Evolutionary conservation across 1,284 basidiomycete genomes (phyloP).

Genomic region (Binderoboletus segoi): DNA sequence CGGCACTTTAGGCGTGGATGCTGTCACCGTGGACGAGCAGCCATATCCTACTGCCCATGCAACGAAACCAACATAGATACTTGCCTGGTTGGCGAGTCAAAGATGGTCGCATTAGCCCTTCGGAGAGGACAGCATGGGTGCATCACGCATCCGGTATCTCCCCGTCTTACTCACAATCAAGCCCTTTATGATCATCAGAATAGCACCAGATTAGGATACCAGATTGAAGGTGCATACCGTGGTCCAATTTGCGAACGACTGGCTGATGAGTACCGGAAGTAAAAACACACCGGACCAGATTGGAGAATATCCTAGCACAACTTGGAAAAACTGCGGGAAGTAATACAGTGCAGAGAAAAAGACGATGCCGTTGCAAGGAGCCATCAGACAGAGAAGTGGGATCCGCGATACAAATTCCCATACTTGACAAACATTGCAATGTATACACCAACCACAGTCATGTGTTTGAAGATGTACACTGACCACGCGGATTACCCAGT

Average conservation of each 20-base stretch:
- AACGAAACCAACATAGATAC: conserved; percentile 66
- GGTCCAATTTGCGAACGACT: conserved; percentile 58
- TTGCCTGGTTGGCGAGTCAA: conserved; percentile 40
- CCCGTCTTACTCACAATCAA: conserved; percentile 67
- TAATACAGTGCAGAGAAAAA: conserved; percentile 66
- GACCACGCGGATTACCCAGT: background rate
- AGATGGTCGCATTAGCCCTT: background rate
- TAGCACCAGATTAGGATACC: background rate
- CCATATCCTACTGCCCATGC: conserved; percentile 75
- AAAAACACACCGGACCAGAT: conserved; percentile 34
- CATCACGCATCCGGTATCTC: conserved; percentile 53
- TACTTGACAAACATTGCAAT: conserved; percentile 69
- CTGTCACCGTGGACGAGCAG: conserved; percentile 61
- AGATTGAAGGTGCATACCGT: conserved; percentile 43
- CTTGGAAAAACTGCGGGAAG: conserved; percentile 77
- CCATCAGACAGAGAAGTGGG: background rate
- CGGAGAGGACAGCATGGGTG: background rate
- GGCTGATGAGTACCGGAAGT: conserved; percentile 48
- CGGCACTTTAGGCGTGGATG: conserved; percentile 49
- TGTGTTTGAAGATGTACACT: conserved; percentile 74
- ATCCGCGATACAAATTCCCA: conserved; percentile 13
- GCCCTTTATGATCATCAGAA: conserved; percentile 45
- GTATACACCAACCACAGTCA: conserved; percentile 71
- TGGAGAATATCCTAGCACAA: conserved; percentile 56
- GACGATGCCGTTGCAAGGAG: conserved; percentile 49